A percentile compares a stretch with the other conserved stretches of the same genome.
Evolutionary conservation across 805 yeast genomes (phyloP).

Genomic region (Candida peoriensis): DNA sequence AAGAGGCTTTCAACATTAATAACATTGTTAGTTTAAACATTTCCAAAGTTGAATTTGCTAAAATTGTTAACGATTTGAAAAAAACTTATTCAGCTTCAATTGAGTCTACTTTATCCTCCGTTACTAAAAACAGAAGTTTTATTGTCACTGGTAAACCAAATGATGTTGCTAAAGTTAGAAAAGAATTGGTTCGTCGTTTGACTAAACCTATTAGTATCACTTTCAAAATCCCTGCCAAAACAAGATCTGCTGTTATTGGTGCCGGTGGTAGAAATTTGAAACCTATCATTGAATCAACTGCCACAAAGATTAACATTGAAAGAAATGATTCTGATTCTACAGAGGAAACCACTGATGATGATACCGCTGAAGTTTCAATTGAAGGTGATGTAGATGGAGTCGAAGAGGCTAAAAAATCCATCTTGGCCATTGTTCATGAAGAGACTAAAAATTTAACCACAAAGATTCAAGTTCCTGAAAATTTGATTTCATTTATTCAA

Average conservation of each 20-base stretch:
- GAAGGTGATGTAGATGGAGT: slow-evolving; percentile 87
- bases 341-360: slow-evolving; percentile 51
- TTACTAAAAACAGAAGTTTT: slow-evolving; percentile 75
- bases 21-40: slow-evolving; percentile 62
- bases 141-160: slow-evolving; percentile 71
- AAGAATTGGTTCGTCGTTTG: slow-evolving; percentile 68
- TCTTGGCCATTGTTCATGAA: slow-evolving; percentile 68
- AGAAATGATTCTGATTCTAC: slow-evolving; percentile 31
- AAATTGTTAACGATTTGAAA: slow-evolving; percentile 60
- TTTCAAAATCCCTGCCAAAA: slow-evolving; percentile 68
- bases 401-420: slow-evolving; percentile 62
- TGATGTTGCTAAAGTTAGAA: slow-evolving; percentile 63
- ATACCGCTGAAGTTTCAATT: slow-evolving; percentile 54
- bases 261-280: slow-evolving; percentile 77
- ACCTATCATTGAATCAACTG: slow-evolving; percentile 67
- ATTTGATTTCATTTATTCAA: slow-evolving; percentile 28
- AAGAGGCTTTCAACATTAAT: slow-evolving; percentile 75
- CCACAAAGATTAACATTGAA: slow-evolving; percentile 68
- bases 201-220: slow-evolving; percentile 64
- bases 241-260: slow-evolving; percentile 80
- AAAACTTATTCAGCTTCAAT: slow-evolving; percentile 57
- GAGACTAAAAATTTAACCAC: slow-evolving; percentile 57
- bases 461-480: slow-evolving; percentile 39
- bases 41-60: slow-evolving; percentile 60
- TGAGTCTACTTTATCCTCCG: slow-evolving; percentile 77